These are phyloP conservation scores for Helotiales sp. DNA, from an alignment of 2,329 filamentous ascomycete genomes.

Conservation along the genomic window DNA sequence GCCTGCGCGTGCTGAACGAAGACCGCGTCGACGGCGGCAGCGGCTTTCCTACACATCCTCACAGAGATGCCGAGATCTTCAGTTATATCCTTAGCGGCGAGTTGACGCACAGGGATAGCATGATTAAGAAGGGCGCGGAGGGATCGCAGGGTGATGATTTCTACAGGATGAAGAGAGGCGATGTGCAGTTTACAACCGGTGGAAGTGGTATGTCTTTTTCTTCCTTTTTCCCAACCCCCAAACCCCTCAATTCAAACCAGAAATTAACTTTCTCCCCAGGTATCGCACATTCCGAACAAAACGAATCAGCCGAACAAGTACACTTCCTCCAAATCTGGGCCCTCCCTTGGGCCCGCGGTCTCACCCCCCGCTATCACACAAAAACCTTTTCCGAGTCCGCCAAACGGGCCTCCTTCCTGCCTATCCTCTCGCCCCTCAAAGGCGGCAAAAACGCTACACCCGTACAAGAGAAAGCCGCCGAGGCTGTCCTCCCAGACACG, in stretches of 20 bases:
- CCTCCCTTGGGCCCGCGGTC: conserved; percentile 73
- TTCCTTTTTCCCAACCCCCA: not conserved
- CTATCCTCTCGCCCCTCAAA: conserved; percentile 77
- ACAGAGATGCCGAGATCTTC: conserved; percentile 90
- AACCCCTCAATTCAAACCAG: not conserved
- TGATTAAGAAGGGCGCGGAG: conserved; percentile 73
- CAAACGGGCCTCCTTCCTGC: conserved; percentile 73
- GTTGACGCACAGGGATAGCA: conserved; percentile 85
- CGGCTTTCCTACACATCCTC: conserved; percentile 84
- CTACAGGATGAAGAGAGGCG: conserved; percentile 74
- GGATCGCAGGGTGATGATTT: conserved; percentile 62
- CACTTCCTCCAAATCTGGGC: conserved; percentile 94
- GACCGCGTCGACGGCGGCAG: conserved; percentile 76
- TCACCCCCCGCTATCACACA: conserved; percentile 79
- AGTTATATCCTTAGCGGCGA: conserved; percentile 85
- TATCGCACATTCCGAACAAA: conserved; percentile 82
- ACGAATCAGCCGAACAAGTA: conserved; percentile 72
- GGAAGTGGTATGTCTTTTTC: conserved; percentile 63
- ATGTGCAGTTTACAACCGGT: conserved; percentile 91
- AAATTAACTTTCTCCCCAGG: conserved; percentile 46
- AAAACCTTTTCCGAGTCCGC: conserved; percentile 72
- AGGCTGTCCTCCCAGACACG: conserved; percentile 64
- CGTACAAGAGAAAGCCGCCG: conserved; percentile 67
- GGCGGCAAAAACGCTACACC: conserved; percentile 65
- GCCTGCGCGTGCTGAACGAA: conserved; percentile 85